Conservation (phyloP, 495 filamentous ascomycete genomes). For the Pseudomonodictys pantanalensis region DNA sequence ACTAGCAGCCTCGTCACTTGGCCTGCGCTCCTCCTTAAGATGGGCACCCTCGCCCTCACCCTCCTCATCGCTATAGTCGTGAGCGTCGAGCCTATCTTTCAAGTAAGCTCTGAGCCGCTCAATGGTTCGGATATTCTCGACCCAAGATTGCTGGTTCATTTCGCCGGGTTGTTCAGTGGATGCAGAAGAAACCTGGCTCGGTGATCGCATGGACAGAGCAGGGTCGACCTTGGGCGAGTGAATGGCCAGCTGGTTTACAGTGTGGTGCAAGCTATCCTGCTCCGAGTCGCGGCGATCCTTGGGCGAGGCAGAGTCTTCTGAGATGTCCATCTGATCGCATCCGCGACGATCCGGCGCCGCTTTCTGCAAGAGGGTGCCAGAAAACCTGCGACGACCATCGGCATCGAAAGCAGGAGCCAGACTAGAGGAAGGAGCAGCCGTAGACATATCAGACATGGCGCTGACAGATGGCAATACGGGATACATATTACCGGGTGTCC, state of each 20-base stretch:
- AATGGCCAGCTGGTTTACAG: conserved; percentile 31
- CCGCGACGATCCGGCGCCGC: conserved; percentile 42
- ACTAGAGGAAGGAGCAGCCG: conserved; percentile 68
- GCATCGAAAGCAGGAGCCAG: conserved; percentile 78
- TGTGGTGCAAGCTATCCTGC: conserved; percentile 26
- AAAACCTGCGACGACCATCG: conserved; percentile 79
- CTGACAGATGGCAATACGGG: conserved; percentile 77
- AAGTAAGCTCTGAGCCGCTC: conserved; percentile 71
- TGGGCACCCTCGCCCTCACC: conserved; percentile 2
- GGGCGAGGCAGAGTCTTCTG: conserved; percentile 50
- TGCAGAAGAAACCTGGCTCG: conserved; percentile 27
- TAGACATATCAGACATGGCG: conserved; percentile 52
- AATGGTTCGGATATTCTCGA: conserved; percentile 78
- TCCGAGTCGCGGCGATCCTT: conserved; percentile 32
- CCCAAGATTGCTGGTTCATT: conserved; percentile 66
- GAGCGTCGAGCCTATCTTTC: conserved; percentile 58
- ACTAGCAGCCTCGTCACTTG: conserved; percentile 31
- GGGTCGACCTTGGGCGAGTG: conserved; percentile 35
- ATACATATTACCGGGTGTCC: conserved; percentile 60
- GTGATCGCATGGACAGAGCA: conserved; percentile 31
- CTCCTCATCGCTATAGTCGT: conserved; percentile 53
- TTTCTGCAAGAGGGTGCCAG: conserved; percentile 81
- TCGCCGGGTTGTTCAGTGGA: conserved; percentile 26
- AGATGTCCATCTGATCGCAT: conserved; percentile 54
- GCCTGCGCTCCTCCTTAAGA: conserved; percentile 12